phyloP scores from a whole-genome alignment of 257 asterid species.

The Plantago elongata region DNA sequence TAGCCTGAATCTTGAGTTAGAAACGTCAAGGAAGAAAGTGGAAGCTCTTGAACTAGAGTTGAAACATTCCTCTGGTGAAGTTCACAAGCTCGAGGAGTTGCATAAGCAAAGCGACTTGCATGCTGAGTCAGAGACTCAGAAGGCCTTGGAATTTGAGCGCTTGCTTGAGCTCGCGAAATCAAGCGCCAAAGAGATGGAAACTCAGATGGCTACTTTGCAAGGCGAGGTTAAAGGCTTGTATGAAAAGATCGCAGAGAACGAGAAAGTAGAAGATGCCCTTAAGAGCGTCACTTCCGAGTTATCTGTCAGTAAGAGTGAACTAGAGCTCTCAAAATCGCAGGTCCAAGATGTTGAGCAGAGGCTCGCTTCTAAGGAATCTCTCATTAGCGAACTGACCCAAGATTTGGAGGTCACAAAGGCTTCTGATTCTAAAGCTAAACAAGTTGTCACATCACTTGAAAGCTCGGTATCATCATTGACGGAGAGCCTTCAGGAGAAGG shows the following conservation, averaged over 20 bases:
- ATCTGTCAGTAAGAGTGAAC: conserved; percentile 50
- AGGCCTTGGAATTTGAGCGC: conserved; percentile 59
- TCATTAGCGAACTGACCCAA: conserved; percentile 40
- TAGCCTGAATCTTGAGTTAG: conserved; percentile 54
- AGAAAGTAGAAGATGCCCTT: conserved; percentile 66
- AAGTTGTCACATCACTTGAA: conserved; percentile 50
- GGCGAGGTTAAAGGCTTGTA: conserved; percentile 49
- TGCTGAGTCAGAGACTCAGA: conserved; percentile 66
- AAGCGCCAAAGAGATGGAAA: conserved; percentile 56
- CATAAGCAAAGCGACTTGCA: conserved; percentile 62
- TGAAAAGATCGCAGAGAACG: conserved; percentile 50
- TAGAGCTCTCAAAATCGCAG: conserved; percentile 61
- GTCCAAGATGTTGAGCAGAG: conserved; percentile 49
- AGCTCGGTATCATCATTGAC: conserved; percentile 34
- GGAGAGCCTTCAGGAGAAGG: conserved; percentile 41
- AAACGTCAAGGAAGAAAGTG: conserved; percentile 58
- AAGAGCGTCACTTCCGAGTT: conserved; percentile 45
- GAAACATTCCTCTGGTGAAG: conserved; percentile 44
- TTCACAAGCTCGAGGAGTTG: conserved; percentile 65
- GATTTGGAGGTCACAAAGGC: conserved; percentile 48
- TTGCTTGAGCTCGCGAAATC: conserved; percentile 60
- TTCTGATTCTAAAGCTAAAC: conserved; percentile 54
- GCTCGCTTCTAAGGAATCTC: conserved; percentile 67
- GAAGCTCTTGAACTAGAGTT: conserved; percentile 57
- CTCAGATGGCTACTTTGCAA: conserved; percentile 49